Conservation (phyloP, 2,329 filamentous ascomycete species). For the Fusarium compactum region DNA sequence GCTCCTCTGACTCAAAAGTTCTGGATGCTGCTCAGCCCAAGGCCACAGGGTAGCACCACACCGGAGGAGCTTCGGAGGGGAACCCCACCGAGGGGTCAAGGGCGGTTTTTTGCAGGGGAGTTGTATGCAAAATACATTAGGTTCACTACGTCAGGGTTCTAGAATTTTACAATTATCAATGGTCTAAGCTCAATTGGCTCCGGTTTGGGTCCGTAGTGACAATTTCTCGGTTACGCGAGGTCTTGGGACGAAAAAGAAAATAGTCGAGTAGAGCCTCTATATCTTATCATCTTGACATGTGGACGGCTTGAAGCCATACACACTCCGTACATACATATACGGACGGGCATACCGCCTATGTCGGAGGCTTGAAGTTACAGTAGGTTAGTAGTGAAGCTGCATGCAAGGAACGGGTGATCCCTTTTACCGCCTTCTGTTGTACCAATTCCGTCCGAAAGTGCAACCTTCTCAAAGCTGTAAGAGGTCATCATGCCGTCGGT, state of each 20-base stretch:
- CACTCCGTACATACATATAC: neutral
- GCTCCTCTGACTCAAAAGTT: constrained; percentile 35
- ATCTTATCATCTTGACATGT: neutral
- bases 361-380: constrained; percentile 9
- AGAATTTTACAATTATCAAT: constrained; percentile 48
- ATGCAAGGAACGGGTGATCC: constrained; percentile 33
- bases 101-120: constrained; percentile 23
- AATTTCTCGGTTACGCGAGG: constrained; percentile 19
- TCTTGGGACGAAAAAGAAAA: neutral
- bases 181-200: constrained; percentile 46
- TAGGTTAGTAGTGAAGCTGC: neutral
- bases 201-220: constrained; percentile 22
- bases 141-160: constrained; percentile 45
- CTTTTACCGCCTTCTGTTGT: constrained; percentile 17
- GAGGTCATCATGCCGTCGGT: constrained; percentile 17
- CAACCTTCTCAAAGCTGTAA: constrained; percentile 20
- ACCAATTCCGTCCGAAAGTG: constrained; percentile 14
- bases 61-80: constrained; percentile 49
- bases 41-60: constrained; percentile 14
- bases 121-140: constrained; percentile 31
- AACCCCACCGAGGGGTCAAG: constrained; percentile 46
- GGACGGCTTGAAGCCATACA: neutral
- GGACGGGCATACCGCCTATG: constrained; percentile 8
- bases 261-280: neutral
- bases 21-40: constrained; percentile 16